Evolutionary conservation across 2,329 filamentous ascomycete genomes (phyloP).

Genomic region (Nigrospora sphaerica): DNA sequence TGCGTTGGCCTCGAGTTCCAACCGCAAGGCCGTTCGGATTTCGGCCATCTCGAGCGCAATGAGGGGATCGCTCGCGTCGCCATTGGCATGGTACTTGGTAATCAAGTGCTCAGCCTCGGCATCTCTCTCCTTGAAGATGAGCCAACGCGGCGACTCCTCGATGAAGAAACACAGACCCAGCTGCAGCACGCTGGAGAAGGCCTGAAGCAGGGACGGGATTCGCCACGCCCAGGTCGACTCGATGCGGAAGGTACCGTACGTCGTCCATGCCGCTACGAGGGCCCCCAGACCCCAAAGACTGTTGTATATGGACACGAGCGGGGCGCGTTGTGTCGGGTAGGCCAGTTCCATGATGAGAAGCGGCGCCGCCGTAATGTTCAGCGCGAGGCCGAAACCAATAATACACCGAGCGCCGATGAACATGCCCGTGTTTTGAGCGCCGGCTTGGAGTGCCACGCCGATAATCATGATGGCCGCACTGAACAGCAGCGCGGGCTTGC

Average conservation of each 20-base stretch:
- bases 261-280: conserved; percentile 12
- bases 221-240: conserved; percentile 26
- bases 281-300: conserved; percentile 35
- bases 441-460: conserved; percentile 18
- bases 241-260: conserved; percentile 10
- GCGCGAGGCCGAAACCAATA: conserved; percentile 14
- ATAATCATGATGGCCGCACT: conserved; percentile 21
- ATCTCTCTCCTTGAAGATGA: conserved; percentile 28
- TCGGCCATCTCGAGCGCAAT: conserved; percentile 33
- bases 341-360: conserved; percentile 20
- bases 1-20: conserved; percentile 32
- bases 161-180: conserved; percentile 26
- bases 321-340: conserved; percentile 16
- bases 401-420: conserved; percentile 18
- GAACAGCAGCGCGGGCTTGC: conserved; percentile 25
- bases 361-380: conserved; percentile 16
- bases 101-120: conserved; percentile 26
- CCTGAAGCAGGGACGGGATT: conserved; percentile 36
- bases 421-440: conserved; percentile 8
- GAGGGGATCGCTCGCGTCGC: conserved; percentile 11
- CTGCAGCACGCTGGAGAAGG: conserved; percentile 30
- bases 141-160: conserved; percentile 39
- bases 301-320: conserved; percentile 16
- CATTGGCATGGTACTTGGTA: conserved; percentile 20
- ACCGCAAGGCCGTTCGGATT: conserved; percentile 33